Percentiles rank a stretch among this genome's conserved stretches.
Conservation (phyloP, 2,329 filamentous ascomycete genomes). For the Colletotrichum lini region DNA sequence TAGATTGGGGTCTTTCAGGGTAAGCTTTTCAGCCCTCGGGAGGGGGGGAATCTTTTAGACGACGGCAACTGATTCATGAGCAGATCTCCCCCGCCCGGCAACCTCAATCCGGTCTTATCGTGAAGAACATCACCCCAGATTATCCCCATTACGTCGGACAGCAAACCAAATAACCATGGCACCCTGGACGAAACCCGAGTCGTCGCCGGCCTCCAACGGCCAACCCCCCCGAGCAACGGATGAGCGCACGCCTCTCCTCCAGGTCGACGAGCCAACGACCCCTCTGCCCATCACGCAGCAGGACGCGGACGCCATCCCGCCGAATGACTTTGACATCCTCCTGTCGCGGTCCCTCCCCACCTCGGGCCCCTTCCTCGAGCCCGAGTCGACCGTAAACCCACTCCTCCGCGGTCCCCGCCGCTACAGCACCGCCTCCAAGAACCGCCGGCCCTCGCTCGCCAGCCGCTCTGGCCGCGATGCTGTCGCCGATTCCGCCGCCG, state of each 20-base stretch:
- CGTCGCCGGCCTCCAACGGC: slow-evolving; percentile 7
- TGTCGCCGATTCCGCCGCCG: not conserved
- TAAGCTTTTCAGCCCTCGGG: not conserved
- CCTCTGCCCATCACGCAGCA: slow-evolving; percentile 40
- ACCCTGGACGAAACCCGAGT: not conserved
- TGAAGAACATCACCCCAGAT: slow-evolving; percentile 9
- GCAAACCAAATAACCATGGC: slow-evolving; percentile 10
- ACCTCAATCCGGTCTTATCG: not conserved
- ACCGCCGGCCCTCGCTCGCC: slow-evolving; percentile 27
- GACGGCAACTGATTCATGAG: slow-evolving; percentile 13
- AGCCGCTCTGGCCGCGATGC: slow-evolving; percentile 26
- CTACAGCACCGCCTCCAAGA: slow-evolving; percentile 45
- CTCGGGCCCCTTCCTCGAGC: slow-evolving; percentile 55
- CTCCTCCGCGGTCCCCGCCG: slow-evolving; percentile 55
- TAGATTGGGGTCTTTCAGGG: not conserved
- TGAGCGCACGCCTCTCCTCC: slow-evolving; percentile 34
- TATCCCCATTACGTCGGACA: not conserved
- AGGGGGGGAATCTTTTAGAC: not conserved
- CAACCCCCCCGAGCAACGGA: not conserved
- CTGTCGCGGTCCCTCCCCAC: slow-evolving; percentile 59
- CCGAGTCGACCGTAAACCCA: slow-evolving; percentile 57
- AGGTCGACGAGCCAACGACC: slow-evolving; percentile 25
- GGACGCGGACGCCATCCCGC: slow-evolving; percentile 47
- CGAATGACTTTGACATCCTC: slow-evolving; percentile 54
- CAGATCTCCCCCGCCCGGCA: not conserved